Conservation (phyloP, 139 green algal species). For the Astrephomene gubernaculifera region DNA sequence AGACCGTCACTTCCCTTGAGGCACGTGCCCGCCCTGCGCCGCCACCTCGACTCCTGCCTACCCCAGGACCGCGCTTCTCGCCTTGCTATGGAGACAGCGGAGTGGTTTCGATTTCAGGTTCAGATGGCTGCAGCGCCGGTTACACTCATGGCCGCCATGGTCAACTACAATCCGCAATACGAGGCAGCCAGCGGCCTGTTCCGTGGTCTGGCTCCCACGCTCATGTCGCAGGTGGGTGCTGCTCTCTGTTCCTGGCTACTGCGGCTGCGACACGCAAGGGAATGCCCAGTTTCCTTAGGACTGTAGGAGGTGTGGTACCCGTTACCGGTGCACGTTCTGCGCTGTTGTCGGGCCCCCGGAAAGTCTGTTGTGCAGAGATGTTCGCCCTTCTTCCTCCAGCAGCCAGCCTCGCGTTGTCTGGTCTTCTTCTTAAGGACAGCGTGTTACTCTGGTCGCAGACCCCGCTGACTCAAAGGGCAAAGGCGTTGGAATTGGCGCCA, state of each 20-base stretch:
- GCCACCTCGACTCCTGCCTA: neutral
- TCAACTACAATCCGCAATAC: neutral
- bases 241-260: no score
- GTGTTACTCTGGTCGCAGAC: no score
- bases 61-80: neutral
- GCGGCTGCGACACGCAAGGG: no score
- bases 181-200: neutral
- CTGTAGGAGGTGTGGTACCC: neutral
- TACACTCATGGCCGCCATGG: neutral
- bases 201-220: neutral
- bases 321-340: neutral
- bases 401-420: no score
- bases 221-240: neutral
- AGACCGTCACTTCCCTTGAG: neutral
- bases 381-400: no score
- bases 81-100: neutral
- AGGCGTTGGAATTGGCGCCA: no score
- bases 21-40: neutral
- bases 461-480: no score
- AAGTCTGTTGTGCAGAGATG: neutral
- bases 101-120: neutral
- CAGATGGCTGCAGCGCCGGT: neutral
- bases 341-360: neutral
- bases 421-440: no score
- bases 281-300: neutral